Evolutionary conservation across 208 protist species (phyloP).

Genomic region (Herpetomonas tarakana): DNA sequence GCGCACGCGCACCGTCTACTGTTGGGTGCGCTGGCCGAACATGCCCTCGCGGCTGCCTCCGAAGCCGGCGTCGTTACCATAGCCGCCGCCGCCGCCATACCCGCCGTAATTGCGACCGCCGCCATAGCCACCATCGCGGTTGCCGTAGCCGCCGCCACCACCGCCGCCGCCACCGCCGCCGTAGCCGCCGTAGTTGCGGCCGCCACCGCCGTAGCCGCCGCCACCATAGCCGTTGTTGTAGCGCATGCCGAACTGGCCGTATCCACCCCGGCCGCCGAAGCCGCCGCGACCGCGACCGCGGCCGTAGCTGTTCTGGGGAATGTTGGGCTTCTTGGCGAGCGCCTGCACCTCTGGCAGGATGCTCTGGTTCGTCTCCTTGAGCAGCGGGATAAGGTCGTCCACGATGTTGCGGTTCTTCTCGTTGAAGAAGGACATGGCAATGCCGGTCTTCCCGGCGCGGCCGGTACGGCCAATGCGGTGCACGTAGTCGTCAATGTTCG

Average conservation of each 20-base stretch:
- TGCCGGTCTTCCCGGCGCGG: constrained; percentile 95
- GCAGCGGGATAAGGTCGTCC: constrained; percentile 82
- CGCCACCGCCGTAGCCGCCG: constrained; percentile 17
- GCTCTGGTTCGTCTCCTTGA: constrained; percentile 81
- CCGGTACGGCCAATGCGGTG: constrained; percentile 99
- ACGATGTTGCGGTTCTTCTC: constrained; percentile 92
- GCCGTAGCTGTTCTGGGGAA: constrained; percentile 33
- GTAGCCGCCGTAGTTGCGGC: constrained; percentile 17
- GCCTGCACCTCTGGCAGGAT: constrained; percentile 71
- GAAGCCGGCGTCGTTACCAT: constrained; percentile 24
- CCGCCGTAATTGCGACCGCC: constrained; percentile 13
- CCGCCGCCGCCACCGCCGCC: constrained; percentile 11
- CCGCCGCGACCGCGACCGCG: constrained; percentile 40
- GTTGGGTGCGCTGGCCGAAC: constrained; percentile 43
- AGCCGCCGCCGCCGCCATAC: constrained; percentile 22
- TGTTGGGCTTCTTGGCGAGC: constrained; percentile 79
- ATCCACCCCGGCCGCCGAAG: constrained; percentile 26
- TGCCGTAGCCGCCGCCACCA: constrained; percentile 13
- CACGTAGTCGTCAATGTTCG: constrained; percentile 99
- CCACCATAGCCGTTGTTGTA: constrained; percentile 16
- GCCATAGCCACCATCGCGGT: constrained; percentile 6
- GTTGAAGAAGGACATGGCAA: constrained; percentile 97
- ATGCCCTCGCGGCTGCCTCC: constrained; percentile 30
- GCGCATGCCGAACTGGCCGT: constrained; percentile 21
- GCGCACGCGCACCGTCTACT: too few relatives aligned